phyloP scores from a whole-genome alignment of 257 asterid species.

The Przewalskia tangutica region DNA sequence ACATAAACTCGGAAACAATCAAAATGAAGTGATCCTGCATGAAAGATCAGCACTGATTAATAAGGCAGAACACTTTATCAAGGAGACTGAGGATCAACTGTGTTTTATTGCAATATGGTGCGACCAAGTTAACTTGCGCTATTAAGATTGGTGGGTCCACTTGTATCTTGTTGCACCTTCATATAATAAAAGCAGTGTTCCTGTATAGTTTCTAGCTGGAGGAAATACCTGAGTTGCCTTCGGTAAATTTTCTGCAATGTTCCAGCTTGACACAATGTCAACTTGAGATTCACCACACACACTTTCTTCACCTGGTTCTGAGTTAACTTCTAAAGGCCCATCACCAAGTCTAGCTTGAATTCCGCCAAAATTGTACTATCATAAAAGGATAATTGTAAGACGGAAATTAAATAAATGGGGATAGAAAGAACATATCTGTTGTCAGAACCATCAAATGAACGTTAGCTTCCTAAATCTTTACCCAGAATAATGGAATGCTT shows the following conservation, averaged over 20 bases:
- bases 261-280: conserved; percentile 81
- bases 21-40: conserved; percentile 79
- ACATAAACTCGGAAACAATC: conserved; percentile 80
- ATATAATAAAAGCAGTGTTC: background rate
- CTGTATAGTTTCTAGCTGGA: background rate
- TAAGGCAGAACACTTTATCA: conserved; percentile 9
- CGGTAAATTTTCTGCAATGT: conserved; percentile 67
- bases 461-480: background rate
- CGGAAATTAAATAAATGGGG: background rate
- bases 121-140: background rate
- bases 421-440: background rate
- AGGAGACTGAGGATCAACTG: background rate
- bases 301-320: conserved; percentile 28
- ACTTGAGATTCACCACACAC: conserved; percentile 40
- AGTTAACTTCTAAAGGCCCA: conserved; percentile 37
- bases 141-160: background rate
- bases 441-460: conserved; percentile 6
- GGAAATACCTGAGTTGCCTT: conserved; percentile 61
- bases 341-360: conserved; percentile 61
- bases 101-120: conserved; percentile 5
- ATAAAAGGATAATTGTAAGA: conserved; percentile 5
- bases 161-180: background rate
- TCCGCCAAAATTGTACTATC: conserved; percentile 89
- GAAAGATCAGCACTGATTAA: conserved; percentile 7
- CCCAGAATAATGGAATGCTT: background rate